Evolutionary conservation across 108 stramenopile species (phyloP).

Genomic region (Tribonema minus): DNA sequence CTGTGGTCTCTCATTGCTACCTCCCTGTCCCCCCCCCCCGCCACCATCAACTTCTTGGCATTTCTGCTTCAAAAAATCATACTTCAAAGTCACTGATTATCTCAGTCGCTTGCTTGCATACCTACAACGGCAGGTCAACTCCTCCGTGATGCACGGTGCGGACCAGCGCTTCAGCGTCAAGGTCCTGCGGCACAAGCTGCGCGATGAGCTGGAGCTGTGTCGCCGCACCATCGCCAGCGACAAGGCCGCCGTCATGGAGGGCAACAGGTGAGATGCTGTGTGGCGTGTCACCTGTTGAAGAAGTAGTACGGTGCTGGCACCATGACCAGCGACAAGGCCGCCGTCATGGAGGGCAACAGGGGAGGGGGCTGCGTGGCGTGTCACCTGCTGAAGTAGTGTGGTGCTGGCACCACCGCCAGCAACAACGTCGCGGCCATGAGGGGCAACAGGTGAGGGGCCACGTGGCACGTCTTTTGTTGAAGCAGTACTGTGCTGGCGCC

Average conservation of each 20-base stretch:
- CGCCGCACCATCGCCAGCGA: slow-evolving; percentile 11
- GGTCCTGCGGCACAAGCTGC: slow-evolving; percentile 10
- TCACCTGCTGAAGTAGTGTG: too few species aligned
- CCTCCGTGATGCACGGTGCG: slow-evolving; percentile 9
- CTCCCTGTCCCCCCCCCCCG: too few species aligned
- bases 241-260: slow-evolving; percentile 28
- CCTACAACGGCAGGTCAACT: slow-evolving; percentile 8
- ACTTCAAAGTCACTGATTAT: too few species aligned
- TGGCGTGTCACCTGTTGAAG: too few species aligned
- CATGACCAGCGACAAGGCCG: slow-evolving; percentile 18
- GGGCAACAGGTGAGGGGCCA: too few species aligned
- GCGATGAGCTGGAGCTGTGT: background rate
- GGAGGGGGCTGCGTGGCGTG: too few species aligned
- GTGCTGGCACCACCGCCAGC: background rate
- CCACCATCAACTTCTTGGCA: too few species aligned
- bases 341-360: slow-evolving; percentile 17
- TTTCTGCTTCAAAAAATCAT: too few species aligned
- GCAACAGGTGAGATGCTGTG: too few species aligned
- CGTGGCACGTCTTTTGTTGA: too few species aligned
- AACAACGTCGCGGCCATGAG: slow-evolving; percentile 12
- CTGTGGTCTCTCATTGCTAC: too few species aligned
- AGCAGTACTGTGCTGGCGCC: background rate
- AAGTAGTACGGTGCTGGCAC: background rate
- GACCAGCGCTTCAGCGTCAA: slow-evolving; percentile 13
- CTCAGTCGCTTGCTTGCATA: too few species aligned